Evolutionary conservation across 2,329 filamentous ascomycete species (phyloP).

Genomic region (Domatiomyces catenatus): DNA sequence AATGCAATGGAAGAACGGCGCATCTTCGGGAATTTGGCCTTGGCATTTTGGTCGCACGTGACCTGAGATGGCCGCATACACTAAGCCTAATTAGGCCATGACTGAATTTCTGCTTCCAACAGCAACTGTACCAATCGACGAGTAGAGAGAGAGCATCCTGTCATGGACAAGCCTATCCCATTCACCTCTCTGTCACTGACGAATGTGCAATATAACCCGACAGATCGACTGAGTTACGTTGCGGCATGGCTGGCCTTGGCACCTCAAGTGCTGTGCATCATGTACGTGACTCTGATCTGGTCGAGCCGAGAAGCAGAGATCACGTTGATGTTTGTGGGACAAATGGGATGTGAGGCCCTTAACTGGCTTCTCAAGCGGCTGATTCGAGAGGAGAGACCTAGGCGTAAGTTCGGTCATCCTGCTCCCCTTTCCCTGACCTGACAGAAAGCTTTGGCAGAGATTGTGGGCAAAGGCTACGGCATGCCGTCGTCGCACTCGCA

Average conservation of each 20-base stretch:
- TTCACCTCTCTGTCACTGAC: constrained; percentile 71
- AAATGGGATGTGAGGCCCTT: constrained; percentile 77
- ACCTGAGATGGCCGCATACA: no score
- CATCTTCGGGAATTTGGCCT: no score
- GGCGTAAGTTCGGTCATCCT: constrained; percentile 38
- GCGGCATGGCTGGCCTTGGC: constrained; percentile 91
- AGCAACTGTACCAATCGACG: no score
- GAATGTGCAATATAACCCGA: constrained; percentile 89
- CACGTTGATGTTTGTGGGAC: constrained; percentile 74
- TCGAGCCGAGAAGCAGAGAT: constrained; percentile 84
- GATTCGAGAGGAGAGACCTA: constrained; percentile 82
- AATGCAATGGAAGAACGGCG: no score
- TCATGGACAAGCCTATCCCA: background rate
- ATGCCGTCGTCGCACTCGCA: constrained; percentile 96
- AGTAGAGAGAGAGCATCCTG: background rate
- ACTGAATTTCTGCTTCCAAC: no score
- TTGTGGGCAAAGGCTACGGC: constrained; percentile 83
- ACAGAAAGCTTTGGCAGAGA: constrained; percentile 30
- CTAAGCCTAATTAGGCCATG: no score
- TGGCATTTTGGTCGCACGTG: no score
- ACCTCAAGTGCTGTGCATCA: constrained; percentile 77
- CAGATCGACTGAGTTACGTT: constrained; percentile 67
- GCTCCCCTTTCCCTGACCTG: background rate
- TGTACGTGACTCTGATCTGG: constrained; percentile 82
- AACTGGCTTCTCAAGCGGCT: constrained; percentile 82